phyloP scores from a whole-genome alignment of 2,329 filamentous ascomycete species.

The Cladorrhinum sp. region DNA sequence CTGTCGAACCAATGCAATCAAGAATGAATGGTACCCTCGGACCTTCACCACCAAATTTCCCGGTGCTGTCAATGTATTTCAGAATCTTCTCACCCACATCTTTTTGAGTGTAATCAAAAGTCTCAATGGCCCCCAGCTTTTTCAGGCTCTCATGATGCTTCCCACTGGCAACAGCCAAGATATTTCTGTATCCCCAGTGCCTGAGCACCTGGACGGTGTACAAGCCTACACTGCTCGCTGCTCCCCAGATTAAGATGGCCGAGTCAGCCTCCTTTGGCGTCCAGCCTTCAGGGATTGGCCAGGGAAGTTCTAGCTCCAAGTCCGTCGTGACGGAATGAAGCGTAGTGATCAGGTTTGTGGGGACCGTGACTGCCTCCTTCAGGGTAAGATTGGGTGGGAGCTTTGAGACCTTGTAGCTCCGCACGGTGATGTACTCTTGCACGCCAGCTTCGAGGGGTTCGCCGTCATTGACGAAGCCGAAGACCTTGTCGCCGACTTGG shows the following conservation, averaged over 20 bases:
- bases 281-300: conserved; percentile 43
- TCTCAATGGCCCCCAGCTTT: conserved; percentile 42
- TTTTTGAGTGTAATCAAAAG: conserved; percentile 46
- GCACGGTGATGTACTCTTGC: conserved; percentile 54
- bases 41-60: conserved; percentile 4
- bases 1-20: conserved; percentile 54
- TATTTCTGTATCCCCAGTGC: conserved; percentile 50
- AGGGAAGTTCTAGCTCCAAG: conserved; percentile 52
- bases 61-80: conserved; percentile 21
- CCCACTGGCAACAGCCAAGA: conserved; percentile 48
- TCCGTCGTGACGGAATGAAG: conserved; percentile 53
- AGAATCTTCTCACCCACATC: conserved; percentile 38
- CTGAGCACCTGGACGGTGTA: conserved; percentile 49
- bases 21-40: conserved; percentile 44
- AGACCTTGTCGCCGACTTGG: conserved; percentile 53
- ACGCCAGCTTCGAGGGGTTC: conserved; percentile 48
- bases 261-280: conserved; percentile 28
- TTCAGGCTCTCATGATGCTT: conserved; percentile 44
- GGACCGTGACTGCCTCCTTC: conserved; percentile 50
- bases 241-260: conserved; percentile 51
- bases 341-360: conserved; percentile 58
- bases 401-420: conserved; percentile 47
- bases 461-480: conserved; percentile 50
- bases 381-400: conserved; percentile 42
- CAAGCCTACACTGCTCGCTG: conserved; percentile 50